Evolutionary conservation across 768 basidiomycete species (phyloP), one percentile per base, ranked within the genome.

Genomic region (Lactarius vividus): DNA sequence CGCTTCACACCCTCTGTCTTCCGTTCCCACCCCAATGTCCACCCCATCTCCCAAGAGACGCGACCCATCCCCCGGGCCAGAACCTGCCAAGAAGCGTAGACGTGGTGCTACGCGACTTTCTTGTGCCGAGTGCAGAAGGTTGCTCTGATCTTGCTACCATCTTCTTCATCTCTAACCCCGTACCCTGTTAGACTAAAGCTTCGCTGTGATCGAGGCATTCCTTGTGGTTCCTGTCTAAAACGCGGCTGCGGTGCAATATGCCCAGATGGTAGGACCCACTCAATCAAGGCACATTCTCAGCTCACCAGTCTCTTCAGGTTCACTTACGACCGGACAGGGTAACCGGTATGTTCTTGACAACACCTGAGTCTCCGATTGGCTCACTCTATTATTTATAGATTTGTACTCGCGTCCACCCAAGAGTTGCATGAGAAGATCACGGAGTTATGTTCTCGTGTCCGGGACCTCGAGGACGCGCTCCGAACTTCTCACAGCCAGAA

Each of bases 381-480:
- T 29, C 54, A 70, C 59, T 64, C 57, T 20, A 62, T 66, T 46
- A 69, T 28, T 20, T n/a, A 60, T 69, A 89, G 89, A 26, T 92
- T 92, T 71, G 89, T 92, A 0, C 83, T 92, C 33, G 91, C 89
- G 0, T 89, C 88, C 0, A 91, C 89, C 0, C 87, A 88, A 74
- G 90, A 92, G 69, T 79, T 92, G 1, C 91, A 92, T 72, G 89
- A 92, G 75, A 92, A 92, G 75, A 92, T 92, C 61, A 79, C 84
- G 23, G 86, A 90, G 72, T 83, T 92, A 5, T 84, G 86, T 33
- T 84, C 77, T 67, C 89, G 91, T 53, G 86, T 92, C 28, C 84
- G 91, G 63, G 86, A 91, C 59, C 82, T 93, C 26, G 91, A 93
- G 72, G 91, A 92, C 70, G 85, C 78, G 10, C 76, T 93, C 31